Percentiles rank a stretch among this genome's conserved stretches.
These are phyloP conservation scores for Penicillium longicatenatum DNA, from an alignment of 495 filamentous ascomycete species.

Conservation along the genomic window DNA sequence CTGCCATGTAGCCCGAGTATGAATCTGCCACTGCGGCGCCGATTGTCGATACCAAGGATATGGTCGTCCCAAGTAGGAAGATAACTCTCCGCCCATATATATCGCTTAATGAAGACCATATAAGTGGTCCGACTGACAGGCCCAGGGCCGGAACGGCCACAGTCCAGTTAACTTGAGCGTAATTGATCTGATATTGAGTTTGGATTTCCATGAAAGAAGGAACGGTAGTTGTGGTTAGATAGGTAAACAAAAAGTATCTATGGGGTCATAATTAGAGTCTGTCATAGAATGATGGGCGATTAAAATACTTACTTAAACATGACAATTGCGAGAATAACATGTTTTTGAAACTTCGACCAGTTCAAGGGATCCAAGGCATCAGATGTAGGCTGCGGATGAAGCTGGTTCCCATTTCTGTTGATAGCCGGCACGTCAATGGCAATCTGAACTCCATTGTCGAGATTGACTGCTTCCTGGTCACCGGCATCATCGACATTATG, in stretches of 20 bases:
- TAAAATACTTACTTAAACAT: slow-evolving; percentile 52
- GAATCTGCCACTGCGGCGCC: slow-evolving; percentile 49
- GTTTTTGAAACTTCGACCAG: slow-evolving; percentile 53
- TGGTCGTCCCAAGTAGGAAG: slow-evolving; percentile 55
- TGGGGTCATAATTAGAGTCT: not conserved
- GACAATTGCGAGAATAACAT: slow-evolving; percentile 54
- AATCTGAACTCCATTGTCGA: slow-evolving; percentile 16
- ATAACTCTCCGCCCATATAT: slow-evolving; percentile 59
- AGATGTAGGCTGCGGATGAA: slow-evolving; percentile 53
- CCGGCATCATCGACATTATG: not conserved
- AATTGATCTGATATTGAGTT: slow-evolving; percentile 47
- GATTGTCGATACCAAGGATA: slow-evolving; percentile 55
- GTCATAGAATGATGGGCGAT: not conserved
- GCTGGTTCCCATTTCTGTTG: slow-evolving; percentile 36
- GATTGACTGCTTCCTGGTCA: not conserved
- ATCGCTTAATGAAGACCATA: slow-evolving; percentile 60
- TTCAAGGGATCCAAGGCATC: slow-evolving; percentile 63
- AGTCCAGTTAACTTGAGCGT: slow-evolving; percentile 63
- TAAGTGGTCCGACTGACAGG: slow-evolving; percentile 56
- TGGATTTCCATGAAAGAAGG: slow-evolving; percentile 59
- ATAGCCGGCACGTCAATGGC: slow-evolving; percentile 10
- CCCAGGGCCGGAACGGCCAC: slow-evolving; percentile 63
- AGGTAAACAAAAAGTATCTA: slow-evolving; percentile 67
- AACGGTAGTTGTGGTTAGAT: slow-evolving; percentile 63
- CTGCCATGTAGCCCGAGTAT: slow-evolving; percentile 58